Conservation (phyloP, 164 flowering plant species). For the Platanus orientalis region DNA sequence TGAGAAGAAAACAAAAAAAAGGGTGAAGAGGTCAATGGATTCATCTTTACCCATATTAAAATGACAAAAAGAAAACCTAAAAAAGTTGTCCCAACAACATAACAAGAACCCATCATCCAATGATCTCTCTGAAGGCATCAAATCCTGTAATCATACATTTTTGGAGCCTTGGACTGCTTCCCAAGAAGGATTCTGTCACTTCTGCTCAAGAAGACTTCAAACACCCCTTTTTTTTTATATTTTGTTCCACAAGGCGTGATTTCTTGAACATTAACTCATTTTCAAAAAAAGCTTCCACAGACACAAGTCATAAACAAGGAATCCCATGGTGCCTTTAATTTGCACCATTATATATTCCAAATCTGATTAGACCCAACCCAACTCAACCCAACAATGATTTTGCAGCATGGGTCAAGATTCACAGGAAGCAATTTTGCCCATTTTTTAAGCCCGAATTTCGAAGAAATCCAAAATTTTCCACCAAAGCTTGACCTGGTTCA, state of each 20-base stretch:
- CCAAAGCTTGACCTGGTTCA: too few relatives aligned
- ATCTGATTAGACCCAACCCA: too few relatives aligned
- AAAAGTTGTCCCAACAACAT: too few relatives aligned
- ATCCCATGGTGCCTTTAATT: too few relatives aligned
- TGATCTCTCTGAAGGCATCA: constrained; percentile 15
- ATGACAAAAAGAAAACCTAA: neutral
- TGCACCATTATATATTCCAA: too few relatives aligned
- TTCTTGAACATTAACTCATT: constrained; percentile 8
- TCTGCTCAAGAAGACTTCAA: constrained; percentile 2
- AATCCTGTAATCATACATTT: constrained; percentile 16
- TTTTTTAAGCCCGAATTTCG: too few relatives aligned
- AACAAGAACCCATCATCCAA: constrained; percentile 4
- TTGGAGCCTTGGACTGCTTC: constrained; percentile 32
- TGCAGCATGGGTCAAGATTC: too few relatives aligned
- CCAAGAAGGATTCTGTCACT: constrained; percentile 26
- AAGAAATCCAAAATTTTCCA: too few relatives aligned
- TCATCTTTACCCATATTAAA: constrained; percentile 5
- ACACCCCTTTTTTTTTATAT: constrained; percentile 6
- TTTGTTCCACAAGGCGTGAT: constrained; percentile 21
- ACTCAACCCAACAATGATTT: too few relatives aligned
- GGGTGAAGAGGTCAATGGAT: constrained; percentile 15
- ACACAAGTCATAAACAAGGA: too few relatives aligned
- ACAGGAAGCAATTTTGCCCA: too few relatives aligned
- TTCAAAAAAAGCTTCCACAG: too few relatives aligned
- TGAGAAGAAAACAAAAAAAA: neutral